Base-by-base conservation (phyloP, 2,329 filamentous ascomycete genomes). In the Leptographium galeiforme region DNA sequence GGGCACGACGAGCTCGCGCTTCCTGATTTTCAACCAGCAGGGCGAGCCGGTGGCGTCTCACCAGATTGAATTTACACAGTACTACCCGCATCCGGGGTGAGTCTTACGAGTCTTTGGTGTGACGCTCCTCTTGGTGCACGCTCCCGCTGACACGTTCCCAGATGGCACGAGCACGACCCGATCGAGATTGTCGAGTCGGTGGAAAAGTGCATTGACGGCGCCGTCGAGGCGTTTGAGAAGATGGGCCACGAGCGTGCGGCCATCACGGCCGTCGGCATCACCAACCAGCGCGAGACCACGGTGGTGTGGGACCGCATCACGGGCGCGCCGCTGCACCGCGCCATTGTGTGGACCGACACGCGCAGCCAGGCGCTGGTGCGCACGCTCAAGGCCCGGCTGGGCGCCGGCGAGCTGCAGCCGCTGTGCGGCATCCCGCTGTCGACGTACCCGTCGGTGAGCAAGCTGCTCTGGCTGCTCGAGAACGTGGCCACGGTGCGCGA, bases 91-190 rank as follows among this genome's bases (percentile, higher is more conserved):
- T 55, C 84, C 89, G 59, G 90, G 90, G 86, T 93, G 75, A 69
- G 82, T 75, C 13, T 18, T 18, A 16, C 16, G 11, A 2, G 11
- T 2, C 25, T 36, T 36, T 8, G 14, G 8, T 48, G 46, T n/a
- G 11, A 36, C 11, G 8, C 12, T 50, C 36, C 19, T 10, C n/a
- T 48, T 18, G 33, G 33, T 11, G 33, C 19, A 39, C n/a, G 12
- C 7, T 8, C 6, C n/a, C n/a, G 19, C 47, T 48, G 8, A 48
- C 47, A 8, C 13, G 12, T 13, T n/a, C n/a, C 1, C 45, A 91
- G 87, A 66, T 94, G 87, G 88, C 87, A 95, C 67, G 89, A 95
- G 66, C 89, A 95, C 64, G 85, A 94, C 62, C 87, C 89, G 8
- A 70, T 79, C 48, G 87, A 89, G 63, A 78, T 95, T 50, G 73